Conservation (phyloP, 1,284 basidiomycete genomes). For the Austroboletus rostrupii region DNA sequence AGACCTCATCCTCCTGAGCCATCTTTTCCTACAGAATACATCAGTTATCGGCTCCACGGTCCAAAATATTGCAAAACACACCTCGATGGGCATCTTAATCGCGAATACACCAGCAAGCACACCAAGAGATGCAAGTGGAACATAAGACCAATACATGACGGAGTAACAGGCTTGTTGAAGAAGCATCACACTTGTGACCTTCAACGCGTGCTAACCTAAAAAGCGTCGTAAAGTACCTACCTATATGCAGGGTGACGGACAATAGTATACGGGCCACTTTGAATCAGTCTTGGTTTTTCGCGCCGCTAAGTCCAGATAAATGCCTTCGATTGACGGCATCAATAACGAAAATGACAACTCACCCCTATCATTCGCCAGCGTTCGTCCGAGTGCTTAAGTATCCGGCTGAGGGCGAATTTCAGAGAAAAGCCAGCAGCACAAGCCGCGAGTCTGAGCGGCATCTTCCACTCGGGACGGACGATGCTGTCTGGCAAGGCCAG, state of each 20-base stretch:
- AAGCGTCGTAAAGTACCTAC: slow-evolving; percentile 10
- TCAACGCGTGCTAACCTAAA: neutral
- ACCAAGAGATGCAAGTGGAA: slow-evolving; percentile 27
- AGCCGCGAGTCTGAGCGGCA: slow-evolving; percentile 22
- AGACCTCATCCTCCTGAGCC: slow-evolving; percentile 27
- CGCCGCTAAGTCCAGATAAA: slow-evolving; percentile 18
- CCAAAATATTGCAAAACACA: slow-evolving; percentile 8
- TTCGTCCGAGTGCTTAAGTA: slow-evolving; percentile 18
- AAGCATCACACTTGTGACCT: slow-evolving; percentile 23
- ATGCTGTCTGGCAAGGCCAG: slow-evolving; percentile 24
- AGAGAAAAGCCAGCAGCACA: slow-evolving; percentile 23
- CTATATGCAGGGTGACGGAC: slow-evolving; percentile 34
- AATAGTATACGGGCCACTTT: slow-evolving; percentile 29
- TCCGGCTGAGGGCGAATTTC: slow-evolving; percentile 11
- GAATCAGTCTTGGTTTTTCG: slow-evolving; percentile 28
- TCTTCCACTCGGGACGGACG: slow-evolving; percentile 16
- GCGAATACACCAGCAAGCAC: slow-evolving; percentile 23
- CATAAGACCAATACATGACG: slow-evolving; percentile 36
- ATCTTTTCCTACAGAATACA: slow-evolving; percentile 23
- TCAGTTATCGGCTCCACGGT: slow-evolving; percentile 4
- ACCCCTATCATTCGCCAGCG: slow-evolving; percentile 32
- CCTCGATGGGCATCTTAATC: slow-evolving; percentile 35
- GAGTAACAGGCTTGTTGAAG: slow-evolving; percentile 27
- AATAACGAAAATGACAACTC: neutral
- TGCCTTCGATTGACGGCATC: neutral